phyloP scores from a whole-genome alignment of 176 grass and related monocot genomes.

The Urochloa ruziziensis region DNA sequence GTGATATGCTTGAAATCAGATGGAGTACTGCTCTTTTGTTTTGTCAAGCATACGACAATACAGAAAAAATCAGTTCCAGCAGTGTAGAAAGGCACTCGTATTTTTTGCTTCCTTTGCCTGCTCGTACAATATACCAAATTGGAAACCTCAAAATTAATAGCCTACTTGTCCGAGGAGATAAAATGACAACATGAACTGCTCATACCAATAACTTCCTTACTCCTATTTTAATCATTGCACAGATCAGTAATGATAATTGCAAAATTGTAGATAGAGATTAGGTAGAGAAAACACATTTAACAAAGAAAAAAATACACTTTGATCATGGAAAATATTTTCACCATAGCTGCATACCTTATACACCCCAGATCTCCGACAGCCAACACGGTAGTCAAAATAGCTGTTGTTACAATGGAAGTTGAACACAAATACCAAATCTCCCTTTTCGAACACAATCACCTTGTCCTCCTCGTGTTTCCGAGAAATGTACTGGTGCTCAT shows the following conservation, averaged over 20 bases:
- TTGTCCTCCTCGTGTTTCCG: conserved; percentile 89
- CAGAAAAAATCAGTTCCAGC: conserved; percentile 17
- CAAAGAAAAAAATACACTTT: background rate
- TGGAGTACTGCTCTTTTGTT: background rate
- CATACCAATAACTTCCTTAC: background rate
- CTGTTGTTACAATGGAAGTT: conserved; percentile 95
- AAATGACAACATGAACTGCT: background rate
- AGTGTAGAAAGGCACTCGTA: background rate
- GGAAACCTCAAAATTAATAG: background rate
- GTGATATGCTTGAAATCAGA: background rate
- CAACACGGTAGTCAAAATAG: conserved; percentile 79
- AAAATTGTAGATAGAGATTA: background rate
- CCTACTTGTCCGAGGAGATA: background rate
- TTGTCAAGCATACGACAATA: background rate
- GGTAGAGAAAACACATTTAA: background rate
- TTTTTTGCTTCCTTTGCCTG: conserved; percentile 14
- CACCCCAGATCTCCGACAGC: conserved; percentile 71
- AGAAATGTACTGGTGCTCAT: conserved; percentile 88
- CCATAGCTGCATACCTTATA: conserved; percentile 62
- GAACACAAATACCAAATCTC: conserved; percentile 88
- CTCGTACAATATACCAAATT: background rate
- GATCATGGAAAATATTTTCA: background rate
- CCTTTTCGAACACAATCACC: conserved; percentile 82
- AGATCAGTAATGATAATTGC: background rate
- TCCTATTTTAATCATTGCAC: background rate